Conservation (phyloP, 176 grass and related monocot genomes). For the Secale cereale region DNA sequence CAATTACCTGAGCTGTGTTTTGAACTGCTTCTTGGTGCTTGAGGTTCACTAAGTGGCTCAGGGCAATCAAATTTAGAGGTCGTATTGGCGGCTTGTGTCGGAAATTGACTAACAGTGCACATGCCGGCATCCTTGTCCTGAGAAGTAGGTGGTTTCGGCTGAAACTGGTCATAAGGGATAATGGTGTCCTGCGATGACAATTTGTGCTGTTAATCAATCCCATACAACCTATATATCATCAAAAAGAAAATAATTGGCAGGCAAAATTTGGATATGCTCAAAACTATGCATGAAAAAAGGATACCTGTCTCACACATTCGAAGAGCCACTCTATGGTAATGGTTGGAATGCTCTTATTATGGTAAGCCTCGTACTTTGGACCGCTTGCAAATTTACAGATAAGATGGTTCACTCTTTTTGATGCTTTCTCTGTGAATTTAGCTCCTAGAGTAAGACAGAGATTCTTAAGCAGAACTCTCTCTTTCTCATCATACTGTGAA, state of each 20-base stretch:
- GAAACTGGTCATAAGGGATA: constrained; percentile 63
- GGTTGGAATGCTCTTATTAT: constrained; percentile 43
- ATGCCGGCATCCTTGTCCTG: constrained; percentile 64
- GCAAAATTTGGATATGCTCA: constrained; percentile 10
- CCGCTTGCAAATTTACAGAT: constrained; percentile 77
- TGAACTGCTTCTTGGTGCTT: constrained; percentile 35
- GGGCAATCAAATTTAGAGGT: constrained; percentile 40
- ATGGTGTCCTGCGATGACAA: constrained; percentile 57
- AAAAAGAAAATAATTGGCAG: background rate
- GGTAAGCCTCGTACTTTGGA: constrained; percentile 69
- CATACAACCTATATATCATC: background rate
- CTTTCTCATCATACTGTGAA: constrained; percentile 70
- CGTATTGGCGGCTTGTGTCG: constrained; percentile 47
- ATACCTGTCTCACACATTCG: constrained; percentile 80
- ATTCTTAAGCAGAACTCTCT: constrained; percentile 73
- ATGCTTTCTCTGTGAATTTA: constrained; percentile 64
- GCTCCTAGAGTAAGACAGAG: constrained; percentile 75
- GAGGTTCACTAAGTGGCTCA: constrained; percentile 28
- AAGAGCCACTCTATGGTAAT: constrained; percentile 80
- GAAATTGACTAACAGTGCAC: constrained; percentile 67
- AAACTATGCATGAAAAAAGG: constrained; percentile 24
- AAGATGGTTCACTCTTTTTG: constrained; percentile 68
- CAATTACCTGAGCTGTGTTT: constrained; percentile 51
- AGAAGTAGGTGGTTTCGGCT: constrained; percentile 45
- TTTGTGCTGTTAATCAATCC: constrained; percentile 14